Evolutionary conservation across 2,329 filamentous ascomycete genomes (phyloP).

Genomic region (Trichoderma sp.): DNA sequence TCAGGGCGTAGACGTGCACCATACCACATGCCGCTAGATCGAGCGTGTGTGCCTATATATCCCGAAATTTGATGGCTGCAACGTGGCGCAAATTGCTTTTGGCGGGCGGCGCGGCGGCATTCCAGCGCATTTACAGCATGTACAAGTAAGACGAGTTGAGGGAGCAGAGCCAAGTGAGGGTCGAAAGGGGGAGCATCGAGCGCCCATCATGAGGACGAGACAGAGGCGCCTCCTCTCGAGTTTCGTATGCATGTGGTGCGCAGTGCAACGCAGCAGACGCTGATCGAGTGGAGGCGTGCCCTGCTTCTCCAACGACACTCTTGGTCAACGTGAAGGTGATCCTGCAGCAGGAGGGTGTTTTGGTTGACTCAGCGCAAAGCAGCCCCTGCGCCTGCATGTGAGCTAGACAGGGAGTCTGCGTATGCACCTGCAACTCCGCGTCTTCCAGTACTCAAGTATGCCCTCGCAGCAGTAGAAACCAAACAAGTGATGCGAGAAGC

Average conservation of each 20-base stretch:
- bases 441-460: not conserved
- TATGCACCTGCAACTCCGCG: slow-evolving; percentile 2
- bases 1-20: slow-evolving; percentile 21
- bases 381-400: slow-evolving; percentile 15
- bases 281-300: slow-evolving; percentile 7
- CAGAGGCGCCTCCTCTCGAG: not conserved
- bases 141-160: not conserved
- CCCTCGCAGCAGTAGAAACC: not conserved
- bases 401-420: slow-evolving; percentile 11
- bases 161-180: not conserved
- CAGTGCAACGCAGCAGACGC: not conserved
- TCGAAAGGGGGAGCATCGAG: not conserved
- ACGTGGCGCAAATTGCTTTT: slow-evolving; percentile 7
- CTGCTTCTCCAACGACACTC: not conserved
- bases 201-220: not conserved
- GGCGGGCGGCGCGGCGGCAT: not conserved
- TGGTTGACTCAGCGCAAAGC: slow-evolving; percentile 5
- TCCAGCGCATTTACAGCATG: not conserved
- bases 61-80: slow-evolving; percentile 21
- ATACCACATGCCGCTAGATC: slow-evolving; percentile 20
- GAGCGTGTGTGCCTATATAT: slow-evolving; percentile 12
- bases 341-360: not conserved
- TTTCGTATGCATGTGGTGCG: slow-evolving; percentile 14
- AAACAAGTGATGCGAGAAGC: not conserved
- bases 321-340: not conserved